These are phyloP conservation scores for Clausena lansium DNA, from an alignment of 345 rosid species.

Conservation along the genomic window DNA sequence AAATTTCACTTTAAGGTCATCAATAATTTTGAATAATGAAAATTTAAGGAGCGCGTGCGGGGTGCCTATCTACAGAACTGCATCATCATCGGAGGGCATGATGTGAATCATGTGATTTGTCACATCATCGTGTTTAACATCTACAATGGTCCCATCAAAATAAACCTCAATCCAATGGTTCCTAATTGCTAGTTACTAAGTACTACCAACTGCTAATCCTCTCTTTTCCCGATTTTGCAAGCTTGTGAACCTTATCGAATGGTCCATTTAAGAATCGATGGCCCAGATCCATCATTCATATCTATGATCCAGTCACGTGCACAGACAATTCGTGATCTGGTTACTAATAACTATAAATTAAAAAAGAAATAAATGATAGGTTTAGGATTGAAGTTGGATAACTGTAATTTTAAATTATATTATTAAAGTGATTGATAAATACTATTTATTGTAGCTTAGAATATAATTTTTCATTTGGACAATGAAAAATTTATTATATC, in stretches of 20 bases:
- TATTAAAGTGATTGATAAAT: too few relatives aligned
- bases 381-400: too few relatives aligned
- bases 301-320: constrained; percentile 38
- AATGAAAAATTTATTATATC: too few relatives aligned
- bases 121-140: constrained; percentile 20
- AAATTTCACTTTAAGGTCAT: background rate
- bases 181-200: background rate
- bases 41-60: background rate
- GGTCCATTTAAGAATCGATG: constrained; percentile 35
- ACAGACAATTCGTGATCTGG: constrained; percentile 37
- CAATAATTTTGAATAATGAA: background rate
- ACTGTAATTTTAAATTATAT: too few relatives aligned
- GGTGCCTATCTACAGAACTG: background rate
- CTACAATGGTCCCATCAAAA: constrained; percentile 22
- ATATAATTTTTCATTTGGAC: too few relatives aligned
- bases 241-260: background rate
- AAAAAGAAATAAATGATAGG: constrained; percentile 6
- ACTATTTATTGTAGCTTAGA: too few relatives aligned
- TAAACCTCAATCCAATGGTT: constrained; percentile 28
- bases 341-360: background rate
- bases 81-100: background rate
- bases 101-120: constrained; percentile 26
- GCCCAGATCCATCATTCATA: constrained; percentile 43
- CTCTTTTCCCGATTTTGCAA: constrained; percentile 31
- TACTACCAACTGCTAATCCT: constrained; percentile 13